Evolutionary conservation across 2,329 filamentous ascomycete genomes (phyloP).

Genomic region (Tolypocladium endophyticum): DNA sequence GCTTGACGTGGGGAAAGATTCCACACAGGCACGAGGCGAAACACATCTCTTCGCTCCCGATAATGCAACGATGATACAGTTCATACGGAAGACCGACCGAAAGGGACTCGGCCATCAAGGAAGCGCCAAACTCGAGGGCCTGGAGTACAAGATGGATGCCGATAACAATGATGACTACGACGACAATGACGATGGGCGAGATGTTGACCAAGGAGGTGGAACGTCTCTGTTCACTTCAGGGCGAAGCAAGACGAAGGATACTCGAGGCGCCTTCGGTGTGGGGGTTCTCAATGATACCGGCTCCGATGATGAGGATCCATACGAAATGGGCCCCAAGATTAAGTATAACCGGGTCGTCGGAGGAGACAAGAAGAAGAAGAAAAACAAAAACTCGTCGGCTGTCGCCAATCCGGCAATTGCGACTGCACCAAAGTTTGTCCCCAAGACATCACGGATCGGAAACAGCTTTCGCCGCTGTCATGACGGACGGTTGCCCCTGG

Average conservation of each 20-base stretch:
- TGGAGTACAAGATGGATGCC: slow-evolving; percentile 23
- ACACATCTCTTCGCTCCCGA: slow-evolving; percentile 78
- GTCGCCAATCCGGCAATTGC: slow-evolving; percentile 54
- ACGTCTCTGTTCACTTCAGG: slow-evolving; percentile 10
- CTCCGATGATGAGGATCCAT: slow-evolving; percentile 91
- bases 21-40: slow-evolving; percentile 27
- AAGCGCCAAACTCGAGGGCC: slow-evolving; percentile 39
- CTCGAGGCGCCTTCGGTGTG: slow-evolving; percentile 66
- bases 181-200: slow-evolving; percentile 30
- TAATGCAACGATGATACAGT: slow-evolving; percentile 58
- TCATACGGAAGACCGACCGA: slow-evolving; percentile 54
- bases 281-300: slow-evolving; percentile 86
- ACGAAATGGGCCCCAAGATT: slow-evolving; percentile 83
- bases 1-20: slow-evolving; percentile 37
- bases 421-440: slow-evolving; percentile 64
- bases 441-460: slow-evolving; percentile 35
- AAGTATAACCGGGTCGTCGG: slow-evolving; percentile 77
- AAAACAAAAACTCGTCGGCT: slow-evolving; percentile 37
- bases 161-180: slow-evolving; percentile 17
- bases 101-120: slow-evolving; percentile 61
- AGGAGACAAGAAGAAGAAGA: slow-evolving; percentile 69
- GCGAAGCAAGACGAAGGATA: slow-evolving; percentile 41
- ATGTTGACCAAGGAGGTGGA: slow-evolving; percentile 1
- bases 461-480: slow-evolving; percentile 52
- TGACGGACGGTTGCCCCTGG: slow-evolving; percentile 69